phyloP scores from a whole-genome alignment of 768 basidiomycete genomes.

The Kwoniella botswanensis region DNA sequence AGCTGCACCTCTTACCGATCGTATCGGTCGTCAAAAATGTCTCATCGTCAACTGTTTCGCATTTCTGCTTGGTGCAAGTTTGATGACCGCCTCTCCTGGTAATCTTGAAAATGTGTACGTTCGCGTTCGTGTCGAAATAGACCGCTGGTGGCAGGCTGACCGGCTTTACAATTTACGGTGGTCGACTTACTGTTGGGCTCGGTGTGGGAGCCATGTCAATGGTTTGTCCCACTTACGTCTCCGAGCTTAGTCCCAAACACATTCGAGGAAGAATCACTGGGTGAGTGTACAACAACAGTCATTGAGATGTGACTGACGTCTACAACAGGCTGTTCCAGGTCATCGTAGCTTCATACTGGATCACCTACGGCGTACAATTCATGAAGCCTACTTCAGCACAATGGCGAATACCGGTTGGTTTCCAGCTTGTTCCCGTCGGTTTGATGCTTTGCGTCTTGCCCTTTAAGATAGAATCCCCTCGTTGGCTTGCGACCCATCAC shows the following conservation, averaged over 20 bases:
- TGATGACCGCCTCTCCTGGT: slow-evolving; percentile 30
- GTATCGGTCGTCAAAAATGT: slow-evolving; percentile 68
- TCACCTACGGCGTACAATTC: slow-evolving; percentile 47
- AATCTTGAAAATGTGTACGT: slow-evolving; percentile 45
- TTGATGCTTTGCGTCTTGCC: slow-evolving; percentile 54
- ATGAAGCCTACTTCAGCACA: slow-evolving; percentile 17
- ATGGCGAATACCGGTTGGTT: slow-evolving; percentile 45
- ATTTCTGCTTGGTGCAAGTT: slow-evolving; percentile 67
- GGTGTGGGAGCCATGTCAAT: slow-evolving; percentile 80
- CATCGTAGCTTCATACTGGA: slow-evolving; percentile 72
- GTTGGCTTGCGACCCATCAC: slow-evolving; percentile 58
- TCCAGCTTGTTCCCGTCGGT: slow-evolving; percentile 59
- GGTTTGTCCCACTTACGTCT: slow-evolving; percentile 76
- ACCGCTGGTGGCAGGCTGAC: neutral
- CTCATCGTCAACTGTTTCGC: slow-evolving; percentile 68
- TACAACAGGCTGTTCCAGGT: slow-evolving; percentile 82
- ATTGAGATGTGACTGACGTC: slow-evolving; percentile 49
- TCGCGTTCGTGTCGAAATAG: slow-evolving; percentile 44
- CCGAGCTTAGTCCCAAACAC: slow-evolving; percentile 86
- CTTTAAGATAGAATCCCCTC: slow-evolving; percentile 53
- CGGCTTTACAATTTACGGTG: slow-evolving; percentile 65
- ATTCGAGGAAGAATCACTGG: slow-evolving; percentile 83
- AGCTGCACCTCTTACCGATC: slow-evolving; percentile 39
- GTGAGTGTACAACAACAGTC: neutral
- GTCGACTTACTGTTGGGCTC: slow-evolving; percentile 77